phyloP scores from a whole-genome alignment of 2,329 filamentous ascomycete species.

The Tolypocladium nubicola region DNA sequence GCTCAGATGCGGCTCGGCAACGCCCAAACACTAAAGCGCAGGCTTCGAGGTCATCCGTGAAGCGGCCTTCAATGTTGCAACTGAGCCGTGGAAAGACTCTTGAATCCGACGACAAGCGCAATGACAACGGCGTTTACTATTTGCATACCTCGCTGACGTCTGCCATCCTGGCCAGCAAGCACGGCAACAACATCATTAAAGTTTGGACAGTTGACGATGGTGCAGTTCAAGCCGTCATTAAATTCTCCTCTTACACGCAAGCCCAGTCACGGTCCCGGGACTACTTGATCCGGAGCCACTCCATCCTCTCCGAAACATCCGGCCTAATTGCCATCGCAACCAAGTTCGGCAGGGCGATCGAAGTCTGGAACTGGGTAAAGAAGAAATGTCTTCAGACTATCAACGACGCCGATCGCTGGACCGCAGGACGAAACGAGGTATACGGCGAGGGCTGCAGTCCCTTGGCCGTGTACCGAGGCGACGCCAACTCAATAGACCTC shows the following conservation, averaged over 20 bases:
- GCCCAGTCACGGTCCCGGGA: conserved; percentile 26
- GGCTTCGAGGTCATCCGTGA: neutral
- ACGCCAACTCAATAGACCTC: conserved; percentile 20
- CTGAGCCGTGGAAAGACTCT: conserved; percentile 11
- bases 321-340: conserved; percentile 26
- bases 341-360: conserved; percentile 26
- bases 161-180: conserved; percentile 23
- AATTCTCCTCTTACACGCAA: conserved; percentile 27
- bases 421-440: conserved; percentile 22
- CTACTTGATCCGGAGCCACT: conserved; percentile 31
- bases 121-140: conserved; percentile 21
- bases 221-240: conserved; percentile 47
- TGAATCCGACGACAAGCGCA: conserved; percentile 16
- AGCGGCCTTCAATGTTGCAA: conserved; percentile 1
- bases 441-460: conserved; percentile 21
- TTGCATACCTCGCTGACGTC: conserved; percentile 24
- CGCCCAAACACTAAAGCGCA: neutral
- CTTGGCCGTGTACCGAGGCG: conserved; percentile 23
- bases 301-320: conserved; percentile 27
- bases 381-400: conserved; percentile 28
- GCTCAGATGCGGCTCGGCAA: neutral
- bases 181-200: conserved; percentile 66
- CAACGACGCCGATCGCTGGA: conserved; percentile 26
- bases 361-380: conserved; percentile 28
- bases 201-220: conserved; percentile 81